These are phyloP conservation scores for Xylaria acuta DNA, from an alignment of 495 filamentous ascomycete genomes.

Conservation along the genomic window DNA sequence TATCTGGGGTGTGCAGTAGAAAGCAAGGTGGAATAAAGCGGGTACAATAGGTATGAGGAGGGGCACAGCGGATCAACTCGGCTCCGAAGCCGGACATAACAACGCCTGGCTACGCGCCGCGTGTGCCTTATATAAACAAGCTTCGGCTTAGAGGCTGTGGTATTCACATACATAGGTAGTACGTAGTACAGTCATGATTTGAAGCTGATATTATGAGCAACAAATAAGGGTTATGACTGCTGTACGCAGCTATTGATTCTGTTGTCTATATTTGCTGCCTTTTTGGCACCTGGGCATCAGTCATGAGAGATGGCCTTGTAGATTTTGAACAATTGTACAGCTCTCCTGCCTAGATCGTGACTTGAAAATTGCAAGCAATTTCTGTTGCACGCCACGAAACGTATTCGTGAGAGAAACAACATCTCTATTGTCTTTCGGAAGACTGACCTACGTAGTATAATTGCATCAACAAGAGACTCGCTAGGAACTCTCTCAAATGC, in stretches of 20 bases:
- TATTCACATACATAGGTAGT: no score
- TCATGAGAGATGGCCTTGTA: not conserved
- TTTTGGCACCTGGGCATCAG: not conserved
- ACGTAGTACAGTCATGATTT: not conserved
- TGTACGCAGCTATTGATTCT: not conserved
- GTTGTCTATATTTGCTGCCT: not conserved
- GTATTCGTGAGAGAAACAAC: not conserved
- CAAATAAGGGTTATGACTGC: not conserved
- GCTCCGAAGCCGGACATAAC: constrained; percentile 3
- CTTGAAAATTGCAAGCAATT: not conserved
- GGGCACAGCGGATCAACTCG: constrained; percentile 15
- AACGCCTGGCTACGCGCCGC: not conserved
- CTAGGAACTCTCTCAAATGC: not conserved
- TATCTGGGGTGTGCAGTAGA: not conserved
- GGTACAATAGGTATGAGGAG: not conserved
- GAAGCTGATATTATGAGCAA: not conserved
- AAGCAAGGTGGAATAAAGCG: not conserved
- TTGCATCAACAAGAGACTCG: not conserved
- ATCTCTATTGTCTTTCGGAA: not conserved
- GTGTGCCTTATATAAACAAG: not conserved
- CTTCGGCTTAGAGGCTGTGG: not conserved
- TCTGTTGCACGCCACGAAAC: not conserved
- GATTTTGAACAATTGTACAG: not conserved
- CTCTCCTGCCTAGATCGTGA: not conserved
- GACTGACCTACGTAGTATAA: not conserved